Percentiles rank a stretch among this genome's conserved stretches.
Conservation (phyloP, 1,139 yeast species). For the Saccharomyces hybrid region DNA sequence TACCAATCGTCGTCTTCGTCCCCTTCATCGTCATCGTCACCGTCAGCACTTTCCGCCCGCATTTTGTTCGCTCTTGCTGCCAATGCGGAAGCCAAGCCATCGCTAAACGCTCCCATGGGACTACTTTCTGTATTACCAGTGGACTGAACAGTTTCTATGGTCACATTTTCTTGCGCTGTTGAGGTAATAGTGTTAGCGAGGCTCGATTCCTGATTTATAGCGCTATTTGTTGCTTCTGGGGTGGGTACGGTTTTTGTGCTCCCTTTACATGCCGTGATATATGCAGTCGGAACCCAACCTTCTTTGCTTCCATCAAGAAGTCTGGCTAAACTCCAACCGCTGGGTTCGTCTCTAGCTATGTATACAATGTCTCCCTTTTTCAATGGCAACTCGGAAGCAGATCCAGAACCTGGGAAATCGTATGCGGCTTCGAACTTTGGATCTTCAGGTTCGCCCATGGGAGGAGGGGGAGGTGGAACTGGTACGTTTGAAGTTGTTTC, state of each 20-base stretch:
- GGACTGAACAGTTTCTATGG: constrained; percentile 40
- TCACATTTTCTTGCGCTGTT: constrained; percentile 15
- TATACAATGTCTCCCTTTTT: constrained; percentile 67
- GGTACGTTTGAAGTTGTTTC: constrained; percentile 36
- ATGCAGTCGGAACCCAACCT: constrained; percentile 97
- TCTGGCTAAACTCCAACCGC: constrained; percentile 92
- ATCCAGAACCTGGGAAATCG: constrained; percentile 82
- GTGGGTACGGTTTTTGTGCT: neutral
- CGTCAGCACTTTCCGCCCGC: constrained; percentile 66
- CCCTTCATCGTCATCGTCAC: constrained; percentile 51
- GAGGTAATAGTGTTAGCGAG: constrained; percentile 12
- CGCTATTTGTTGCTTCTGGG: constrained; percentile 9
- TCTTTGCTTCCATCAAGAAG: constrained; percentile 65
- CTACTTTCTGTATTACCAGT: constrained; percentile 24
- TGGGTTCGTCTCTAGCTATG: constrained; percentile 59
- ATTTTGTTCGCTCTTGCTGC: constrained; percentile 77
- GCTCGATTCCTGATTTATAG: neutral
- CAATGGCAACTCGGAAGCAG: constrained; percentile 72
- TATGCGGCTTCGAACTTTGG: constrained; percentile 84
- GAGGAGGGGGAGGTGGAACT: constrained; percentile 66
- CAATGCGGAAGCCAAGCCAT: constrained; percentile 84
- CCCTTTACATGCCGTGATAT: constrained; percentile 55
- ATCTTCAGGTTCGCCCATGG: constrained; percentile 50
- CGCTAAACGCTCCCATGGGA: constrained; percentile 48
- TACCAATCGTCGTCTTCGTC: constrained; percentile 47